These are phyloP conservation scores for Brasenia schreberi DNA, from an alignment of 164 flowering plant genomes.

Conservation along the genomic window DNA sequence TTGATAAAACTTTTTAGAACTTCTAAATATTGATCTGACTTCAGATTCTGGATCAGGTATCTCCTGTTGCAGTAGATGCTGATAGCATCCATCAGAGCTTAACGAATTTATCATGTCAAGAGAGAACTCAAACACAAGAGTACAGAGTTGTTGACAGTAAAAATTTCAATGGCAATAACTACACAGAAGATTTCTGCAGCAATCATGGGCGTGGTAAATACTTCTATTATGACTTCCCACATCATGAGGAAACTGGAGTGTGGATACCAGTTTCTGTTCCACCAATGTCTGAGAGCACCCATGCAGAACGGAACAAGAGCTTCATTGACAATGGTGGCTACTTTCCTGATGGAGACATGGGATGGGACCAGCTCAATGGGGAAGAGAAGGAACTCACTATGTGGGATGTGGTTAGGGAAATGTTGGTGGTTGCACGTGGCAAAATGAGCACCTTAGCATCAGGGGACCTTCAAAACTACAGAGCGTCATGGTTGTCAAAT, in stretches of 20 bases:
- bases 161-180: background rate
- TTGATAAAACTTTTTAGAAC: background rate
- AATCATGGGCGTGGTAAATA: conserved; percentile 37
- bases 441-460: conserved; percentile 63
- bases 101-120: background rate
- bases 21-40: background rate
- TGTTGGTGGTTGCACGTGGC: conserved; percentile 75
- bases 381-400: conserved; percentile 76
- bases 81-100: background rate
- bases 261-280: conserved; percentile 99
- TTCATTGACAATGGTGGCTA: conserved; percentile 52
- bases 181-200: background rate
- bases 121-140: background rate
- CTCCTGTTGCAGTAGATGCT: background rate
- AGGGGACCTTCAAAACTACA: conserved; percentile 26
- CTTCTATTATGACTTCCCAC: conserved; percentile 71
- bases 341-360: conserved; percentile 80
- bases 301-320: conserved; percentile 51
- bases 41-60: background rate
- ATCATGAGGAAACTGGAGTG: conserved; percentile 73
- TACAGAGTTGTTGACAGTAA: background rate
- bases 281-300: conserved; percentile 71
- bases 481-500: conserved; percentile 42
- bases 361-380: conserved; percentile 49
- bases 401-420: conserved; percentile 94